Percentiles rank a stretch among this genome's conserved stretches.
phyloP scores from a whole-genome alignment of 2,329 filamentous ascomycete genomes.

The Talaromyces sp. region DNA sequence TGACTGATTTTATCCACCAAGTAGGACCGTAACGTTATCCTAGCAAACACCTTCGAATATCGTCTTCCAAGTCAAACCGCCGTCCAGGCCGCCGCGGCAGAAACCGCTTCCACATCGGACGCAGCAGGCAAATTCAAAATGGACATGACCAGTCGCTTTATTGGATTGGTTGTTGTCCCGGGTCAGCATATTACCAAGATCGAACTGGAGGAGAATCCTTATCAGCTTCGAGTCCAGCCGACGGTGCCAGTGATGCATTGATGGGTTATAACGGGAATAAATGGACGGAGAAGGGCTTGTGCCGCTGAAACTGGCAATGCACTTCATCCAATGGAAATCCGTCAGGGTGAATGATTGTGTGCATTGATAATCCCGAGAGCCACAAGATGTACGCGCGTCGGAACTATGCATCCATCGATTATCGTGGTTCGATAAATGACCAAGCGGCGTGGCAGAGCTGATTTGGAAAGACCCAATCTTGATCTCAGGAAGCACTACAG shows the following conservation, averaged over 20 bases:
- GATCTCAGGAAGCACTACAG: not conserved
- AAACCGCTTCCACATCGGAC: conserved; percentile 16
- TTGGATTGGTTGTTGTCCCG: conserved; percentile 85
- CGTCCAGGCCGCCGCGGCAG: conserved; percentile 35
- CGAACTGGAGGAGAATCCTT: conserved; percentile 65
- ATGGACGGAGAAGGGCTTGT: not conserved
- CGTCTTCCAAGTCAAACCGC: conserved; percentile 60
- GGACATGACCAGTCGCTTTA: conserved; percentile 76
- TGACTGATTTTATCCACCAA: not conserved
- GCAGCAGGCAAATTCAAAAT: conserved; percentile 46
- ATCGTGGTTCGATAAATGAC: not conserved
- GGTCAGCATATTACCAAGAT: conserved; percentile 81
- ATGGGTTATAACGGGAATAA: not conserved
- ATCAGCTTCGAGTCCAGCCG: conserved; percentile 11
- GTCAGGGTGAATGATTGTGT: not conserved
- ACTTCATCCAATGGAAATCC: not conserved
- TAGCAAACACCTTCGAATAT: conserved; percentile 84
- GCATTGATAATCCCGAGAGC: not conserved
- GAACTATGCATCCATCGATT: not conserved
- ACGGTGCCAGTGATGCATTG: not conserved
- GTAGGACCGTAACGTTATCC: conserved; percentile 82
- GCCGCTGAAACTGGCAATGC: not conserved
- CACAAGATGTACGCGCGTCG: not conserved
- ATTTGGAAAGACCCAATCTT: not conserved
- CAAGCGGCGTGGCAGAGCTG: not conserved